A percentile compares a stretch with the other conserved stretches of the same genome.
phyloP scores from a whole-genome alignment of 2,329 filamentous ascomycete genomes.

The Penicillium sp. region DNA sequence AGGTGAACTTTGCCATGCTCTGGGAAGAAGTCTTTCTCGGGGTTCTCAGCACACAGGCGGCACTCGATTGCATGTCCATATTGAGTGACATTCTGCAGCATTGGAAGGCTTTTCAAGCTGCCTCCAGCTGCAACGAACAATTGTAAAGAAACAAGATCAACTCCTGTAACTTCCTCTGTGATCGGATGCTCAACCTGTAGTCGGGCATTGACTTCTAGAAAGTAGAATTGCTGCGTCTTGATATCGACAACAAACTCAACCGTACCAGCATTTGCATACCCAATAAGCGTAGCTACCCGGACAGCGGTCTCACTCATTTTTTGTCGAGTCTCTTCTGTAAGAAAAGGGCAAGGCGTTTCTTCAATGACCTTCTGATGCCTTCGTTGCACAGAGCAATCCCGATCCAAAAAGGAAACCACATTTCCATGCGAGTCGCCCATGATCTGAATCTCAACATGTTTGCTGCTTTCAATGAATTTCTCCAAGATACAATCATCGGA shows the following conservation, averaged over 20 bases:
- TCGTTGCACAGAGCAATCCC: conserved; percentile 54
- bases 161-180: conserved; percentile 38
- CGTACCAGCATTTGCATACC: conserved; percentile 48
- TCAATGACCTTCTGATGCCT: conserved; percentile 55
- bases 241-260: conserved; percentile 51
- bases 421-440: conserved; percentile 29
- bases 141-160: conserved; percentile 43
- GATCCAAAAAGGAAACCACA: conserved; percentile 45
- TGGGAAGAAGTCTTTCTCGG: conserved; percentile 40
- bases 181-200: conserved; percentile 52
- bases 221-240: conserved; percentile 42
- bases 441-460: conserved; percentile 13
- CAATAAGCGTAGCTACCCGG: not conserved
- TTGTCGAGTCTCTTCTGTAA: conserved; percentile 30
- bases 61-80: conserved; percentile 47
- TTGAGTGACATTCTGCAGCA: conserved; percentile 24
- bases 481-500: conserved; percentile 7
- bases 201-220: conserved; percentile 51
- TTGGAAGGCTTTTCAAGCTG: conserved; percentile 24
- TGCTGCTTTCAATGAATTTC: conserved; percentile 9
- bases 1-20: conserved; percentile 38
- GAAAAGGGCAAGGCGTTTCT: conserved; percentile 42
- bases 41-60: conserved; percentile 48
- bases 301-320: conserved; percentile 40
- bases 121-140: conserved; percentile 39